These are phyloP conservation scores for Lasiosphaeriaceae sp. DNA, from an alignment of 495 filamentous ascomycete species.

Conservation along the genomic window DNA sequence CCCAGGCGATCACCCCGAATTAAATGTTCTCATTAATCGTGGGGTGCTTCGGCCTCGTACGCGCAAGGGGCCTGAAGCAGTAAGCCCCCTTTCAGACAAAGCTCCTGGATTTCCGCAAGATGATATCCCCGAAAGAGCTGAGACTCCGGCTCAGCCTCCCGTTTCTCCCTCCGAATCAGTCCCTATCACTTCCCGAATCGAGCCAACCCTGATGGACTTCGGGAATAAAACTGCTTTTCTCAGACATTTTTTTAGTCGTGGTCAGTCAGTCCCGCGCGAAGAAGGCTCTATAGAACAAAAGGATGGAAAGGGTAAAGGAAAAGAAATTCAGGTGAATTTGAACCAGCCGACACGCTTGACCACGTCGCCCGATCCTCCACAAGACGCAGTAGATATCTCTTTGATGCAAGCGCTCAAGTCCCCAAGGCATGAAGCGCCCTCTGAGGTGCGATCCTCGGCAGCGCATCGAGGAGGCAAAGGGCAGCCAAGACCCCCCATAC, in stretches of 20 bases:
- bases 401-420: conserved; percentile 6
- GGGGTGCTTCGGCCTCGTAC: conserved; percentile 1
- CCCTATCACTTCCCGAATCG: conserved; percentile 4
- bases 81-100: conserved; percentile 2
- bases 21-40: background rate
- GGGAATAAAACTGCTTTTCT: conserved; percentile 6
- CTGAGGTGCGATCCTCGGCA: background rate
- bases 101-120: background rate
- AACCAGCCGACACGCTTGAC: conserved; percentile 4
- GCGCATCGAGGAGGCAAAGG: background rate
- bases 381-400: conserved; percentile 6
- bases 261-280: conserved; percentile 1
- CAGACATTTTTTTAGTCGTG: conserved; percentile 5
- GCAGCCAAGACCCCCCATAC: background rate
- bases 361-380: conserved; percentile 5
- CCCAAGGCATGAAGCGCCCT: conserved; percentile 4
- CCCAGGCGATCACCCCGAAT: background rate
- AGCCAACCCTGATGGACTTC: background rate
- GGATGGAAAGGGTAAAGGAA: conserved; percentile 9
- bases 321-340: conserved; percentile 7
- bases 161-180: background rate
- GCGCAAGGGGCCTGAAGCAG: conserved; percentile 1
- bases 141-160: background rate
- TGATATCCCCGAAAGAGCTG: background rate
- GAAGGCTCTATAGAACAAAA: conserved; percentile 7